phyloP scores from a whole-genome alignment of 2,329 filamentous ascomycete species.

The Fusarium fracticaudum region DNA sequence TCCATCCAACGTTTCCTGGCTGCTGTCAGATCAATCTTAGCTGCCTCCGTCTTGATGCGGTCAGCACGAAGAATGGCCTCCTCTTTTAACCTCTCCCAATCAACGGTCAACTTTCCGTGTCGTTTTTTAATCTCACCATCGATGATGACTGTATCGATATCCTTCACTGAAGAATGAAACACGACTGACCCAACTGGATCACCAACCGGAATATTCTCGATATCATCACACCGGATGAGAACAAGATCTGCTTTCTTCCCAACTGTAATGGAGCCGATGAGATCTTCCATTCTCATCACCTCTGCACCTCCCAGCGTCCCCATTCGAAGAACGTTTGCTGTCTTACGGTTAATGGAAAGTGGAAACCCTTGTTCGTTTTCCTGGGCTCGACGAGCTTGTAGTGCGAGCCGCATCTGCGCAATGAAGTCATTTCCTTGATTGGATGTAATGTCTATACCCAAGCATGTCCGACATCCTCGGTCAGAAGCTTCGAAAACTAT shows the following conservation, averaged over 20 bases:
- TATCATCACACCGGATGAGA: not conserved
- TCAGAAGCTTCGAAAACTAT: not conserved
- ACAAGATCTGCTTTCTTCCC: not conserved
- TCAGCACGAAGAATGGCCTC: not conserved
- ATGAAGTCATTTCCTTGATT: not conserved
- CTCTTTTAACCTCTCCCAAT: not conserved
- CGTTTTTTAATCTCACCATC: not conserved
- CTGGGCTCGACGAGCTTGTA: not conserved
- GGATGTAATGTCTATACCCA: not conserved
- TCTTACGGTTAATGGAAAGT: not conserved
- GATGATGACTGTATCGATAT: not conserved
- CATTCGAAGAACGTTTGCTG: not conserved
- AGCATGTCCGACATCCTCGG: not conserved
- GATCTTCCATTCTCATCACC: not conserved
- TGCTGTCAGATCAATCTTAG: not conserved
- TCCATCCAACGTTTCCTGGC: not conserved
- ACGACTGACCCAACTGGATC: not conserved
- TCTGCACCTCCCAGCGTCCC: not conserved
- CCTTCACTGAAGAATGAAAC: not conserved
- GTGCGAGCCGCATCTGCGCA: not conserved
- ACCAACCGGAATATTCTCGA: not conserved
- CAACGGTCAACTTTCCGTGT: not conserved
- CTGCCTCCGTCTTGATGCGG: not conserved
- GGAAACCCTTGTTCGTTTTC: not conserved
- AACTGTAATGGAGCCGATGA: not conserved